phyloP scores from a whole-genome alignment of 2,329 filamentous ascomycete species.

The Fusarium heterosporum region DNA sequence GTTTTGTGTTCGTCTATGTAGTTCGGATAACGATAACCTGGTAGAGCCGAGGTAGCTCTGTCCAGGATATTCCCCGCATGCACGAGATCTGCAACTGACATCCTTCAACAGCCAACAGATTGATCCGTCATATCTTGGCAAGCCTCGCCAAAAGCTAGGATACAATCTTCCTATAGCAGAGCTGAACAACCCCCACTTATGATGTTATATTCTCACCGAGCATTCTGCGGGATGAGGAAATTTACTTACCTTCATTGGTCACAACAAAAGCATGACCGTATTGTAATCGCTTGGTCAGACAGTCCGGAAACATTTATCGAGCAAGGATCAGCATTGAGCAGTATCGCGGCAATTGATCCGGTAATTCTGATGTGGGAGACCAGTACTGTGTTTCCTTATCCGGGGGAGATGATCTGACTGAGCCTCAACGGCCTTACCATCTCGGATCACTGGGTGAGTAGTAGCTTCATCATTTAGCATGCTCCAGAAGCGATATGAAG shows the following conservation, averaged over 20 bases:
- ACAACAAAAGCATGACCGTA: neutral
- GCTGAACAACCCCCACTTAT: neutral
- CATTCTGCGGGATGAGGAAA: neutral
- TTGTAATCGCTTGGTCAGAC: slow-evolving; percentile 8
- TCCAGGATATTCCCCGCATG: slow-evolving; percentile 11
- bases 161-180: neutral
- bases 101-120: neutral
- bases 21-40: slow-evolving; percentile 3
- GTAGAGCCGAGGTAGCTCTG: slow-evolving; percentile 9
- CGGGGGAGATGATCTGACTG: neutral
- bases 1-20: neutral
- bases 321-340: neutral
- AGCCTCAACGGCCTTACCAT: too few relatives aligned
- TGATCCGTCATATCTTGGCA: neutral
- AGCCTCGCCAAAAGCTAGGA: neutral
- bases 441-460: too few relatives aligned
- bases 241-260: neutral
- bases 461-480: too few relatives aligned
- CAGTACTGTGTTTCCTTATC: neutral
- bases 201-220: neutral
- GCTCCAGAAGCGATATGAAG: too few relatives aligned
- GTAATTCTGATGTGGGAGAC: neutral
- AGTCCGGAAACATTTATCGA: neutral
- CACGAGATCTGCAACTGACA: slow-evolving; percentile 2
- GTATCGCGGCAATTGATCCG: slow-evolving; percentile 6